Evolutionary conservation across 2,329 filamentous ascomycete species (phyloP).

Genomic region (Colletotrichum tabaci): DNA sequence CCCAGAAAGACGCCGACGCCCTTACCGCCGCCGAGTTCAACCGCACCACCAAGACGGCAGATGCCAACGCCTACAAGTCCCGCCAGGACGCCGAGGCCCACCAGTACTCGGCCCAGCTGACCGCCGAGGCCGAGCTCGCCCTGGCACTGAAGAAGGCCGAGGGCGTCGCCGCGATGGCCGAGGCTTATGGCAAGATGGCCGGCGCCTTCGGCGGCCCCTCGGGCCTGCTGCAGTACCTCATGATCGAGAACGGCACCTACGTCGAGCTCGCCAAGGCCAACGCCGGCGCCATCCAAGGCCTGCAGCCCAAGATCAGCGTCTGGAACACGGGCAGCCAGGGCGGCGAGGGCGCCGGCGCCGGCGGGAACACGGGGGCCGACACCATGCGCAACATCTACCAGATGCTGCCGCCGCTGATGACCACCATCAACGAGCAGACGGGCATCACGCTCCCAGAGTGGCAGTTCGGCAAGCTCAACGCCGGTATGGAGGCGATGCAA

Average conservation of each 20-base stretch:
- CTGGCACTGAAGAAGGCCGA: slow-evolving; percentile 81
- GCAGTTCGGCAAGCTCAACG: slow-evolving; percentile 71
- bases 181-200: slow-evolving; percentile 82
- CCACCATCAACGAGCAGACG: slow-evolving; percentile 90
- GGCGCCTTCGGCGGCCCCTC: slow-evolving; percentile 83
- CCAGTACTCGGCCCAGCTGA: slow-evolving; percentile 57
- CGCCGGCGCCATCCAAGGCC: slow-evolving; percentile 79
- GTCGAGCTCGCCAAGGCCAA: slow-evolving; percentile 85
- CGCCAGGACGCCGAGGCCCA: slow-evolving; percentile 59
- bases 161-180: slow-evolving; percentile 82
- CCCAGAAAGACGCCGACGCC: slow-evolving; percentile 60
- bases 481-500: slow-evolving; percentile 52
- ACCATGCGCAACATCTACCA: slow-evolving; percentile 88
- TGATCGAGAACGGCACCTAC: slow-evolving; percentile 88
- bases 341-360: slow-evolving; percentile 56
- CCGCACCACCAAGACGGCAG: slow-evolving; percentile 63
- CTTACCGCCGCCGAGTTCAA: slow-evolving; percentile 58
- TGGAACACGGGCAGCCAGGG: slow-evolving; percentile 83
- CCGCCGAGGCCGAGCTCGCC: slow-evolving; percentile 73
- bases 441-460: slow-evolving; percentile 85
- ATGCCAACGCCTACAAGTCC: slow-evolving; percentile 64
- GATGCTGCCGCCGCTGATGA: slow-evolving; percentile 85
- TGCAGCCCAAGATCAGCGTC: slow-evolving; percentile 91
- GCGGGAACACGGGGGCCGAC: slow-evolving; percentile 63
- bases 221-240: slow-evolving; percentile 86